Conservation (phyloP, 176 grass and related monocot species). For the Oryza australiensis region DNA sequence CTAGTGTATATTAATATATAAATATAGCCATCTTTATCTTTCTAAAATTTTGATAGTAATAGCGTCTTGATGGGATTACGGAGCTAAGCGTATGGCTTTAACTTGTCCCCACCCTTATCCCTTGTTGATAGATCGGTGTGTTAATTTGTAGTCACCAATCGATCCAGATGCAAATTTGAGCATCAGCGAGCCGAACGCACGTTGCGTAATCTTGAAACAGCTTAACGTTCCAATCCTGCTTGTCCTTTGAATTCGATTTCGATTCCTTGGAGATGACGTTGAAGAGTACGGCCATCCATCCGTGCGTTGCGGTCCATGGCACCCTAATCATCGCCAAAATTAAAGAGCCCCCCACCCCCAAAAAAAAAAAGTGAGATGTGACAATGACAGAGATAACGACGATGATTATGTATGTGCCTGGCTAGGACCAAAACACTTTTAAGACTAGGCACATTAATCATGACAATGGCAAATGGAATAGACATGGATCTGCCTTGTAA, state of each 20-base stretch:
- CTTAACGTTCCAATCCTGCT: not conserved
- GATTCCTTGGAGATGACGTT: not conserved
- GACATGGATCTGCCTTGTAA: not conserved
- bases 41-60: too few species aligned
- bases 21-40: too few species aligned
- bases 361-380: not conserved
- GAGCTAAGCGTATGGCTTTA: too few species aligned
- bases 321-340: not conserved
- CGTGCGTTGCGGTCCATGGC: not conserved
- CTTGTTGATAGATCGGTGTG: too few species aligned
- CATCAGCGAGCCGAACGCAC: not conserved
- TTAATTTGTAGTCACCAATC: not conserved
- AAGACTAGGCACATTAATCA: not conserved
- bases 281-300: not conserved
- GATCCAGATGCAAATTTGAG: not conserved
- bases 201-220: not conserved
- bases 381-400: slow-evolving; percentile 8
- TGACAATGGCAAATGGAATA: not conserved
- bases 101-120: too few species aligned
- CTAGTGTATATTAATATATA: too few species aligned
- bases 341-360: not conserved
- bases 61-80: too few species aligned
- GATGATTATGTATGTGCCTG: too few species aligned
- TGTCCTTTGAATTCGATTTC: not conserved
- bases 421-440: not conserved